phyloP scores from a whole-genome alignment of 306 rosid genomes.

The Lathyrus tuberosus region DNA sequence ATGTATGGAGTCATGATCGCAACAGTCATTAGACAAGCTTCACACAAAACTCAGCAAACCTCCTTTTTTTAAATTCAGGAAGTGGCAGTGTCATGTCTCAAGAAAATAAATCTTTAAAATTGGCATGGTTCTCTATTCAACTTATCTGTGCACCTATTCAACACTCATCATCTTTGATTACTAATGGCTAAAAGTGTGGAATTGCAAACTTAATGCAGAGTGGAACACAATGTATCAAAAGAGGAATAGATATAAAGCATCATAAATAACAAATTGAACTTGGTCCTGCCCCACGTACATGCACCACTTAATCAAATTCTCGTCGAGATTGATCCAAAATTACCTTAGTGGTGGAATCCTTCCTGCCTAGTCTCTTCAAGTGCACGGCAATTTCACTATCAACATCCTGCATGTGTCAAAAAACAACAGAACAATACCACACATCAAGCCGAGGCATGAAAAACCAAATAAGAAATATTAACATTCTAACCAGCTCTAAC shows the following conservation, averaged over 20 bases:
- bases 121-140: conserved; percentile 8
- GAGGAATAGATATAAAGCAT: conserved; percentile 8
- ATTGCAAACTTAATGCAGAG: conserved; percentile 6
- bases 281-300: background rate
- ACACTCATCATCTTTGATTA: conserved; percentile 4
- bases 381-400: conserved; percentile 87
- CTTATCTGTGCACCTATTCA: conserved; percentile 8
- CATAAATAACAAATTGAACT: conserved; percentile 5
- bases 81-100: conserved; percentile 11
- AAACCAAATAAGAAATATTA: background rate
- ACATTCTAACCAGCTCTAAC: conserved; percentile 11
- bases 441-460: background rate
- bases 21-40: background rate
- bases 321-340: conserved; percentile 28
- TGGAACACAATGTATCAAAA: background rate
- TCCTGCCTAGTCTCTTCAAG: conserved; percentile 91
- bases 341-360: conserved; percentile 94
- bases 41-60: conserved; percentile 12
- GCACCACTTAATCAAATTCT: conserved; percentile 3
- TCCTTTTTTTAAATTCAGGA: background rate
- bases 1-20: conserved; percentile 10
- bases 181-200: background rate
- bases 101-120: conserved; percentile 18
- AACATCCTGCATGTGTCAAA: conserved; percentile 58
- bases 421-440: background rate